Percentiles rank a stretch among this genome's conserved stretches.
phyloP scores from a whole-genome alignment of 148 eudicot species.

The Simmondsia chinensis region DNA sequence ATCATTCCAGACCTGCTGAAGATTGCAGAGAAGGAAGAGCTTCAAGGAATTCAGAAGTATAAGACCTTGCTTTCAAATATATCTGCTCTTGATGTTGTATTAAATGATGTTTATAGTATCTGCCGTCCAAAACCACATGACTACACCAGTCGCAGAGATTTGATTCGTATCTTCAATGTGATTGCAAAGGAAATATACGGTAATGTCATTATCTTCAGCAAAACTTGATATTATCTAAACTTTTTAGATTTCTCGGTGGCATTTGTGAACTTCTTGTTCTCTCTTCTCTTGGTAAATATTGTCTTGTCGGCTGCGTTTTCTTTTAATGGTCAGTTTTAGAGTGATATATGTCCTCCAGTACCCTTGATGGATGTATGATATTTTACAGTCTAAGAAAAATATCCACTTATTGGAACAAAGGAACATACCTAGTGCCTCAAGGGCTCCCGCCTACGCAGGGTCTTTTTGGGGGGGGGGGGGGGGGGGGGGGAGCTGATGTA shows the following conservation, averaged over 20 bases:
- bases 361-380: no score
- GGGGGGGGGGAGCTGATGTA: no score
- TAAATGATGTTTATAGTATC: slow-evolving; percentile 36
- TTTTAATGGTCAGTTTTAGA: no score
- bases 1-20: slow-evolving; percentile 29
- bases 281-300: no score
- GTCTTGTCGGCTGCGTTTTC: no score
- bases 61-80: slow-evolving; percentile 16
- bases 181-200: slow-evolving; percentile 79
- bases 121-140: slow-evolving; percentile 49
- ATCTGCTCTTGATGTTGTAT: slow-evolving; percentile 29
- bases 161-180: slow-evolving; percentile 60
- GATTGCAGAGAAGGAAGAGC: slow-evolving; percentile 37
- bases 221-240: neutral
- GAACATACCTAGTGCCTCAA: no score
- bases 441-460: no score
- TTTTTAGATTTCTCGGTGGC: neutral
- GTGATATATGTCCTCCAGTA: no score
- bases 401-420: no score
- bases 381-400: no score
- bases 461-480: no score
- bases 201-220: slow-evolving; percentile 14
- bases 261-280: neutral
- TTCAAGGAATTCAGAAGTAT: slow-evolving; percentile 25
- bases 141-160: slow-evolving; percentile 48